Conservation (phyloP, 805 yeast species). For the Pichia cabralensis region DNA sequence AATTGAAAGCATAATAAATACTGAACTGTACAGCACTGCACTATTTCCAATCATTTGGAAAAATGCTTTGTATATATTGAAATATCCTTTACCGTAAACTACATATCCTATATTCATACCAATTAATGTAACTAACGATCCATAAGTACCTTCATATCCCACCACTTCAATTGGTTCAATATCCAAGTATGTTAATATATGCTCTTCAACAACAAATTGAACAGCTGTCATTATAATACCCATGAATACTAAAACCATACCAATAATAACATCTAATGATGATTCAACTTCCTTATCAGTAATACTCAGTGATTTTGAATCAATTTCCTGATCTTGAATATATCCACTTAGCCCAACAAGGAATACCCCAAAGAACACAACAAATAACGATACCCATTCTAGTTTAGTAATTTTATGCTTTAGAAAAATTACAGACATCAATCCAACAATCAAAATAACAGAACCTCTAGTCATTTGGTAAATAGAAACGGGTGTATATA, state of each 20-base stretch:
- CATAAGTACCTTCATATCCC: slow-evolving; percentile 67
- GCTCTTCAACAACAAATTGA: slow-evolving; percentile 74
- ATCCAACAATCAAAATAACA: slow-evolving; percentile 64
- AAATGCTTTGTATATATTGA: slow-evolving; percentile 45
- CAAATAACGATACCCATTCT: slow-evolving; percentile 59
- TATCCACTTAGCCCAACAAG: slow-evolving; percentile 68
- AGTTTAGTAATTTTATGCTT: slow-evolving; percentile 41
- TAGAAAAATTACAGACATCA: slow-evolving; percentile 55
- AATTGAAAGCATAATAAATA: slow-evolving; percentile 62
- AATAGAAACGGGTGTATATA: slow-evolving; percentile 67
- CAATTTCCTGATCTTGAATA: slow-evolving; percentile 10
- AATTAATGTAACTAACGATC: slow-evolving; percentile 35
- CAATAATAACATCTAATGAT: slow-evolving; percentile 33
- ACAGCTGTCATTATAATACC: slow-evolving; percentile 65
- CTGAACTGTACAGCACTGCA: slow-evolving; percentile 40
- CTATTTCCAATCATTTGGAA: slow-evolving; percentile 35
- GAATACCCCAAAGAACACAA: slow-evolving; percentile 61
- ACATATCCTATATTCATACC: slow-evolving; percentile 37
- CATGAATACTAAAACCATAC: slow-evolving; percentile 45
- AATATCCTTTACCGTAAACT: slow-evolving; percentile 39
- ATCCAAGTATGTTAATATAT: slow-evolving; percentile 41
- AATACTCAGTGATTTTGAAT: neutral
- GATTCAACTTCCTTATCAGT: slow-evolving; percentile 1
- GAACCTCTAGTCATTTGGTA: slow-evolving; percentile 86
- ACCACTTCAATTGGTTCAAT: slow-evolving; percentile 57